phyloP scores from a whole-genome alignment of 148 eudicot species.

The Drosera capensis region DNA sequence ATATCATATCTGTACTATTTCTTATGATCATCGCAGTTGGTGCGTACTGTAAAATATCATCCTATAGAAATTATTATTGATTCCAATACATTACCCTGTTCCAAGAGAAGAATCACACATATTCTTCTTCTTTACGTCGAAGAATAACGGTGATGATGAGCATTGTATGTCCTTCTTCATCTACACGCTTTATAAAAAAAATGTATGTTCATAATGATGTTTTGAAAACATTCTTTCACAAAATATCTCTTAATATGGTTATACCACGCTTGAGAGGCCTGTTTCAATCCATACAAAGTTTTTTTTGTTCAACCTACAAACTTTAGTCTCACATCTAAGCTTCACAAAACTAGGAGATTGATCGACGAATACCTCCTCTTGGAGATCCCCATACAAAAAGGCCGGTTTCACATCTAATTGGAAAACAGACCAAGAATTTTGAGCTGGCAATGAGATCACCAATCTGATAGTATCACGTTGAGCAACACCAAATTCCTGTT shows the following conservation, averaged over 20 bases:
- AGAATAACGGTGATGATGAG: too few relatives aligned
- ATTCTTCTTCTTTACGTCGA: too few relatives aligned
- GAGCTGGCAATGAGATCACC: constrained; percentile 3
- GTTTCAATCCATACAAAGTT: constrained; percentile 7
- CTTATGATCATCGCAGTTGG: too few relatives aligned
- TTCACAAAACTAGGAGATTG: constrained; percentile 5
- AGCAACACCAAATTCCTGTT: constrained; percentile 5
- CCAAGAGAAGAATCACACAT: too few relatives aligned
- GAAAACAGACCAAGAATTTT: constrained; percentile 1
- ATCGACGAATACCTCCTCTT: constrained; percentile 5
- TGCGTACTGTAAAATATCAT: too few relatives aligned
- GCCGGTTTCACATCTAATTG: constrained; percentile 14
- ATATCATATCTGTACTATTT: too few relatives aligned
- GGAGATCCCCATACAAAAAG: too few relatives aligned
- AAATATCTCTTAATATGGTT: constrained; percentile 7
- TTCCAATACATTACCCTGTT: too few relatives aligned
- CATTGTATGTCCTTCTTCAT: too few relatives aligned
- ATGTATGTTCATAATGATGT: constrained; percentile 4
- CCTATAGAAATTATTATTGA: too few relatives aligned
- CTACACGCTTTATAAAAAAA: neutral
- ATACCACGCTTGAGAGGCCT: constrained; percentile 8
- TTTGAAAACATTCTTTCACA: constrained; percentile 3
- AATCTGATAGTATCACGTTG: constrained; percentile 1
- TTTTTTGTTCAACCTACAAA: constrained; percentile 3
- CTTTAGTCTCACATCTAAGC: neutral